Percentiles rank a stretch among this genome's conserved stretches.
phyloP scores from a whole-genome alignment of 1,139 yeast genomes.

The Lodderomyces beijingensis region DNA sequence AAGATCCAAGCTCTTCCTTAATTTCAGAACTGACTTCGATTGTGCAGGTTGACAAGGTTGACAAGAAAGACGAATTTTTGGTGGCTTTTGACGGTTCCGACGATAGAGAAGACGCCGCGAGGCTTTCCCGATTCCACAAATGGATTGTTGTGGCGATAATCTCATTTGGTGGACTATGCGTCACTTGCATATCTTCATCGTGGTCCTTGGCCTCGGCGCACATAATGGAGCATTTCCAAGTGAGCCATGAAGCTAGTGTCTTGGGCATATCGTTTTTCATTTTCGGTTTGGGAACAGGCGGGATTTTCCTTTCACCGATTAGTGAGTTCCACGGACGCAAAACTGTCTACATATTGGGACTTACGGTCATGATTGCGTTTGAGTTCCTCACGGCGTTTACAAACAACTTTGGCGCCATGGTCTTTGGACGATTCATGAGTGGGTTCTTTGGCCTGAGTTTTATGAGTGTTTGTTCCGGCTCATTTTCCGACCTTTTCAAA shows the following conservation, averaged over 20 bases:
- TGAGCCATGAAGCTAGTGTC: slow-evolving; percentile 25
- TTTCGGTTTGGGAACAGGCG: slow-evolving; percentile 31
- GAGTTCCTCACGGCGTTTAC: slow-evolving; percentile 27
- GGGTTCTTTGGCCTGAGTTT: slow-evolving; percentile 33
- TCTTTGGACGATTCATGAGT: slow-evolving; percentile 30
- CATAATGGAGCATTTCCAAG: slow-evolving; percentile 21
- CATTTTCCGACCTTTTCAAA: slow-evolving; percentile 29
- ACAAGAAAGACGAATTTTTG: slow-evolving; percentile 9
- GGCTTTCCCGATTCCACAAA: slow-evolving; percentile 21
- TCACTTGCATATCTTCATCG: slow-evolving; percentile 28
- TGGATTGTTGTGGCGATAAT: slow-evolving; percentile 27
- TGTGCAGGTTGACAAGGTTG: neutral
- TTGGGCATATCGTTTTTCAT: slow-evolving; percentile 29
- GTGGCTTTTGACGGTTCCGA: slow-evolving; percentile 24
- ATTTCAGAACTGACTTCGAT: too few species aligned
- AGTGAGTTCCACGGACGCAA: slow-evolving; percentile 33
- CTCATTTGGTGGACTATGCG: slow-evolving; percentile 23
- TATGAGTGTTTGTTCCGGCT: slow-evolving; percentile 34
- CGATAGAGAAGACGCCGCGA: slow-evolving; percentile 24
- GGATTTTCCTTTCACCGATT: slow-evolving; percentile 29
- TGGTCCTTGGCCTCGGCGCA: slow-evolving; percentile 28
- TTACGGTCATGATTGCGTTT: slow-evolving; percentile 20
- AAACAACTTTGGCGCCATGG: slow-evolving; percentile 24
- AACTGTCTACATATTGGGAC: slow-evolving; percentile 22
- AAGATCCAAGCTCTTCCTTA: too few species aligned